Base-by-base conservation (phyloP, 139 green algal genomes). In the Chlamydomonas urium region DNA sequence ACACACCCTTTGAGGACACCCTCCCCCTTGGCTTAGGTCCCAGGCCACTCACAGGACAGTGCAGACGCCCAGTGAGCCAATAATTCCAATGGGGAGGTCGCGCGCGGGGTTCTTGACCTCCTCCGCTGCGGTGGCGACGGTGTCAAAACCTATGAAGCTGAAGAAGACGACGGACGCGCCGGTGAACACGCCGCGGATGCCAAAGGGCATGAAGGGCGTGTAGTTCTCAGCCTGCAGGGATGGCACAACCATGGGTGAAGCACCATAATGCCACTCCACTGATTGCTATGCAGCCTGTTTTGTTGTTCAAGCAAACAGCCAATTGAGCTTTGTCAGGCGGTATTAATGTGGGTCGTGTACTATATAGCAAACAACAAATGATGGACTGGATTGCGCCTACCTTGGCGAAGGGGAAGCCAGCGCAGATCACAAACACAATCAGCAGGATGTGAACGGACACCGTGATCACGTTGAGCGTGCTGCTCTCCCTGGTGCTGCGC, bases 1-100 rank as follows among this genome's bases (percentile, higher is more conserved):
- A 88, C 34, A 57, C 57, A 65, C 82, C 77, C 81, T 91, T 91
- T 66, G 38, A 33, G 0, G 66, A 37, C 61, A 91, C n/a, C n/a
- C n/a, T n/a, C n/a, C n/a, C n/a, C n/a, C n/a, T n/a, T n/a, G n/a
- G n/a, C n/a, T n/a, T n/a, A n/a, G n/a, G n/a, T n/a, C n/a, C n/a
- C n/a, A n/a, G n/a, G n/a, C n/a, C n/a, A 63, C 77, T 53, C 93
- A 95, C 26, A 96, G 71, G 5, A 79, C 60, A 1, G 89, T 90
- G 58, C 75, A 83, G 36, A 91, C 72, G 47, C 36, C 47, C 28
- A 96, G 69, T 2, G 78, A 87, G 26, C 75, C 84, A 1, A 94
- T 56, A 31, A 96, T 93, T 45, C 85, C 86, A 19, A 91, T 75
- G 34, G 90, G 90, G 70, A 96, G 72, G 66, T 89, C 83, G 24